phyloP scores from a whole-genome alignment of 2,329 filamentous ascomycete species.

The Aspergillus sp. region DNA sequence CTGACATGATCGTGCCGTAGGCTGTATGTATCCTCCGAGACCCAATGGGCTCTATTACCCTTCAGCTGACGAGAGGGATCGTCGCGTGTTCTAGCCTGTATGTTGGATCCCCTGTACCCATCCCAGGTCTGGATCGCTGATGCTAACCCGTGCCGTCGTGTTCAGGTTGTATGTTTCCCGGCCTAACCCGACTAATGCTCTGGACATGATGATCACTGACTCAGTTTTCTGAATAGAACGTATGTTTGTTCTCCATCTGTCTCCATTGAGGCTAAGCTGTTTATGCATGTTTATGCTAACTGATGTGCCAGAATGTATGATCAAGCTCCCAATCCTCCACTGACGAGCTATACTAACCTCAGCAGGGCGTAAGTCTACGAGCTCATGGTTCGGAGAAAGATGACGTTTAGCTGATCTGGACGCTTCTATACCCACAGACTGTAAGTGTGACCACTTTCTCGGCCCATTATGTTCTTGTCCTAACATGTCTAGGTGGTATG shows the following conservation, averaged over 20 bases:
- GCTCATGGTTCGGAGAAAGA: too few species aligned
- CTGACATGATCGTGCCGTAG: neutral
- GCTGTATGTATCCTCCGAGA: neutral
- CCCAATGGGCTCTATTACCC: neutral
- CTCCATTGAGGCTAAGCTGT: neutral
- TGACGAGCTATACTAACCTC: neutral
- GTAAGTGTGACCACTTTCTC: conserved; percentile 2
- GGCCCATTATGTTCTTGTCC: neutral
- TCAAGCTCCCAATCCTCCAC: neutral
- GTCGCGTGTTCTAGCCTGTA: neutral
- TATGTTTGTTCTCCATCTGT: neutral
- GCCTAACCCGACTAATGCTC: neutral
- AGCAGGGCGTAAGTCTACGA: conserved; percentile 9
- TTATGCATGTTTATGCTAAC: too few species aligned
- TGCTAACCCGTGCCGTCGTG: neutral
- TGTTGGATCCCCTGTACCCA: neutral
- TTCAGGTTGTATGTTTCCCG: neutral
- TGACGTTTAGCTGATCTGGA: neutral
- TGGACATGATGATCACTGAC: neutral
- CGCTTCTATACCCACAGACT: conserved; percentile 4
- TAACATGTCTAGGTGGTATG: conserved; percentile 14
- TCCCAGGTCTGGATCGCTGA: neutral
- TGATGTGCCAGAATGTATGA: neutral
- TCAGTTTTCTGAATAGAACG: neutral
- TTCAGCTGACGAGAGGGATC: neutral